phyloP scores from a whole-genome alignment of 345 rosid species.

The Laguncularia racemosa region DNA sequence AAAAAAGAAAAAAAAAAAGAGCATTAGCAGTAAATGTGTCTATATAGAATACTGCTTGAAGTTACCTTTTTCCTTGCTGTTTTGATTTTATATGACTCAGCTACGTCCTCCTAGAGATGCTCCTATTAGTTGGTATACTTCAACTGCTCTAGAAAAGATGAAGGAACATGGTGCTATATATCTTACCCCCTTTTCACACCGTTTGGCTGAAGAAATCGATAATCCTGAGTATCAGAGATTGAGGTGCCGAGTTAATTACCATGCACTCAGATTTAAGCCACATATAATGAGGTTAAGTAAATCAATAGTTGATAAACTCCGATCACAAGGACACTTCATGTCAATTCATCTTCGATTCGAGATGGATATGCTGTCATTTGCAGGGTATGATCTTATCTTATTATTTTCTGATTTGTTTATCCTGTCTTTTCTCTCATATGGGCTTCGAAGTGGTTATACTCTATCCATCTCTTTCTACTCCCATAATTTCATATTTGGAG shows the following conservation, averaged over 20 bases:
- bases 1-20: no score
- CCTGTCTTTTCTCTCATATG: slow-evolving; percentile 5
- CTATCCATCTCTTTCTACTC: neutral
- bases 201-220: slow-evolving; percentile 94
- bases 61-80: neutral
- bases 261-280: slow-evolving; percentile 92
- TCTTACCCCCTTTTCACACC: slow-evolving; percentile 96
- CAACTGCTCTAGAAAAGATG: slow-evolving; percentile 80
- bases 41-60: neutral
- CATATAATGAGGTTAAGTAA: slow-evolving; percentile 86
- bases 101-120: slow-evolving; percentile 94
- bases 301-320: slow-evolving; percentile 89
- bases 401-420: slow-evolving; percentile 3
- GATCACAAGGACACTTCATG: slow-evolving; percentile 97
- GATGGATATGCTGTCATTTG: slow-evolving; percentile 99
- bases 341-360: slow-evolving; percentile 99
- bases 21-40: neutral
- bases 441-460: neutral
- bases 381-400: slow-evolving; percentile 60
- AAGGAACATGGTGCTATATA: slow-evolving; percentile 92
- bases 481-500: no score
- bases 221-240: slow-evolving; percentile 83
- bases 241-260: slow-evolving; percentile 99
- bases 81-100: slow-evolving; percentile 26
- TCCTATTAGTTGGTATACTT: slow-evolving; percentile 79